phyloP scores from a whole-genome alignment of 768 basidiomycete genomes.

The Boletus rubescentipes region DNA sequence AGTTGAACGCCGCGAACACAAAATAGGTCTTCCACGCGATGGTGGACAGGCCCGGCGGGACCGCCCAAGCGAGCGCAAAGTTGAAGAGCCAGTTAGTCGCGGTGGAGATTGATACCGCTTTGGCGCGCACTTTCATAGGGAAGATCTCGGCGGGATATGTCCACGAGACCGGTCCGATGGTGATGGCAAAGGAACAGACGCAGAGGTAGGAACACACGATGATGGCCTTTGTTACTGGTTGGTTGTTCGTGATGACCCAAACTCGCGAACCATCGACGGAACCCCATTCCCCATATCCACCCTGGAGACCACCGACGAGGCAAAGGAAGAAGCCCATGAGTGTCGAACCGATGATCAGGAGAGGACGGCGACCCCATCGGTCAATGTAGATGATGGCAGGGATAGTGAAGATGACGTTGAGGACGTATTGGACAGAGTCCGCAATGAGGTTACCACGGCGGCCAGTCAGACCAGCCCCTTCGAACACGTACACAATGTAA shows the following conservation, averaged over 20 bases:
- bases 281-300: constrained; percentile 63
- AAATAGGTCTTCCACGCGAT: constrained; percentile 80
- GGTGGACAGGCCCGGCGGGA: constrained; percentile 63
- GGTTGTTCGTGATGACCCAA: constrained; percentile 61
- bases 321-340: constrained; percentile 77
- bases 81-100: constrained; percentile 65
- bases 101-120: constrained; percentile 46
- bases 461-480: constrained; percentile 75
- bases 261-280: constrained; percentile 40
- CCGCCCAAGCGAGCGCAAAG: constrained; percentile 72
- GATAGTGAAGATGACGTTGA: constrained; percentile 41
- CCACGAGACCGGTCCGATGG: constrained; percentile 77
- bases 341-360: constrained; percentile 62
- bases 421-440: constrained; percentile 58
- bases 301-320: constrained; percentile 77
- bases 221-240: constrained; percentile 60
- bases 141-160: constrained; percentile 74
- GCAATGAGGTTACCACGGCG: constrained; percentile 74
- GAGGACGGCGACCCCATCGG: constrained; percentile 76
- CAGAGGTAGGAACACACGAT: constrained; percentile 79
- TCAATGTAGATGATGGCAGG: constrained; percentile 66
- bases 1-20: constrained; percentile 77
- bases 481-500: constrained; percentile 63
- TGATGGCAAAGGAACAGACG: constrained; percentile 71
- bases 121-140: constrained; percentile 67